phyloP scores from a whole-genome alignment of 169 alveolate species.

The Plasmodium vinckei region DNA sequence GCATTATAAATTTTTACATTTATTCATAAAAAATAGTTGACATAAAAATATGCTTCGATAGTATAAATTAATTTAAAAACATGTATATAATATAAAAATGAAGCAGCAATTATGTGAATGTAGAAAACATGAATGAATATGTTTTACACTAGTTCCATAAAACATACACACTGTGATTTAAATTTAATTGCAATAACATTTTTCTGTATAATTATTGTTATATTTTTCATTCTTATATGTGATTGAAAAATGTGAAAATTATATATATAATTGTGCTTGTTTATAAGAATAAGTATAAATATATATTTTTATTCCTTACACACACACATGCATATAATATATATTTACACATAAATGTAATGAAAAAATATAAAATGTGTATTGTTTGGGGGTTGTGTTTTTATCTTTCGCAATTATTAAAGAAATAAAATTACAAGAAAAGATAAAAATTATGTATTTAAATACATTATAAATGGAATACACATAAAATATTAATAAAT shows the following conservation, averaged over 20 bases:
- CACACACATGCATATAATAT: background rate
- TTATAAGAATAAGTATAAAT: background rate
- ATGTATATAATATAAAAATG: constrained; percentile 5
- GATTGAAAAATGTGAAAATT: constrained; percentile 8
- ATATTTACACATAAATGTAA: background rate
- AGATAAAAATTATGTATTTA: background rate
- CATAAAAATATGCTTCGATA: constrained; percentile 16
- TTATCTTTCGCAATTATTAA: background rate
- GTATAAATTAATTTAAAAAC: constrained; percentile 36
- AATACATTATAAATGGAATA: no score
- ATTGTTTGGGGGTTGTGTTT: no score
- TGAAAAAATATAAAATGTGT: background rate
- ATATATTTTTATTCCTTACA: background rate
- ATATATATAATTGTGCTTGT: background rate
- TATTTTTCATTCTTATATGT: constrained; percentile 3
- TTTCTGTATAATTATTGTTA: constrained; percentile 7
- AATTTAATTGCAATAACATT: constrained; percentile 15
- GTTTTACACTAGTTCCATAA: constrained; percentile 21
- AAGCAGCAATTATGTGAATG: constrained; percentile 14
- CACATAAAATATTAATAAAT: background rate
- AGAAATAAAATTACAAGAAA: constrained; percentile 4
- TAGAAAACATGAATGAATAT: constrained; percentile 37
- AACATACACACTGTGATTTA: constrained; percentile 11
- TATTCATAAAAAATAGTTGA: constrained; percentile 20
- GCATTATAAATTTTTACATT: background rate